Conservation (phyloP, 140 eudicot species). For the Oenanthe javanica region DNA sequence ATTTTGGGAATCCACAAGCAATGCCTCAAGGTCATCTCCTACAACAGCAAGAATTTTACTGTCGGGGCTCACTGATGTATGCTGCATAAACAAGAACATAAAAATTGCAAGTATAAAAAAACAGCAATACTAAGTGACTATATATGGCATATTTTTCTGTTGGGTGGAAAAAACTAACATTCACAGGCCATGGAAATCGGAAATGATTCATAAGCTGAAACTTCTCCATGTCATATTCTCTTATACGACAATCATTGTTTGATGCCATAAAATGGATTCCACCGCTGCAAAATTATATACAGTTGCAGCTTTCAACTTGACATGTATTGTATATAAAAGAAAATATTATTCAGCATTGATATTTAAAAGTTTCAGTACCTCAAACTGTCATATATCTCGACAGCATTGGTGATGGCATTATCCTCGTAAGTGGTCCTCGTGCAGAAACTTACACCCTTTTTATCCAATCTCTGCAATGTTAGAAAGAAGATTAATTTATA, state of each 20-base stretch:
- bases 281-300: slow-evolving; percentile 33
- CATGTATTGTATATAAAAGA: neutral
- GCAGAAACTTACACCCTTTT: slow-evolving; percentile 70
- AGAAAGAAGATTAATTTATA: neutral
- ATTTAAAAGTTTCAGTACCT: slow-evolving; percentile 32
- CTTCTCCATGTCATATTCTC: slow-evolving; percentile 80
- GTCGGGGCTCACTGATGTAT: slow-evolving; percentile 82
- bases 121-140: neutral
- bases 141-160: neutral
- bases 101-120: neutral
- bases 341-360: neutral
- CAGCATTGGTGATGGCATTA: slow-evolving; percentile 84
- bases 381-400: slow-evolving; percentile 54
- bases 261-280: slow-evolving; percentile 66
- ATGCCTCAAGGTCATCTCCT: slow-evolving; percentile 72
- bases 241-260: slow-evolving; percentile 75
- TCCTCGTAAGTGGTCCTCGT: slow-evolving; percentile 76
- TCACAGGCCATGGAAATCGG: slow-evolving; percentile 85
- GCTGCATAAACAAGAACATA: slow-evolving; percentile 40
- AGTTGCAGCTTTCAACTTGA: neutral
- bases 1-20: slow-evolving; percentile 60
- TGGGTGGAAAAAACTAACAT: slow-evolving; percentile 38
- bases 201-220: slow-evolving; percentile 69
- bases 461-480: slow-evolving; percentile 54
- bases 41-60: slow-evolving; percentile 65